Conservation (phyloP, 2,329 filamentous ascomycete species). For the Cercospora zeina region DNA sequence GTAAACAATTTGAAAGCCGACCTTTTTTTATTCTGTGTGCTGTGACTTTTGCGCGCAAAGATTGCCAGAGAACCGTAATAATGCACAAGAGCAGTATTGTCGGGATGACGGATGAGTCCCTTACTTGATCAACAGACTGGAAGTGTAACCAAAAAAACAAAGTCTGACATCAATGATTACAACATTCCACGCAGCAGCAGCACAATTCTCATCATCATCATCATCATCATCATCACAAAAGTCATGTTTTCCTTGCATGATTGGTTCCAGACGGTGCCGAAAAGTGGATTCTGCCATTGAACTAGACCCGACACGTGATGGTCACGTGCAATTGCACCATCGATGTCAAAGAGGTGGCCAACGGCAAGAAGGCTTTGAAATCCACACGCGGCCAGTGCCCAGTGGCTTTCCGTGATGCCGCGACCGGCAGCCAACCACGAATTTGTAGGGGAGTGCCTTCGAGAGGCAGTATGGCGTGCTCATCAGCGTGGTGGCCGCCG, state of each 20-base stretch:
- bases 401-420: conserved; percentile 4
- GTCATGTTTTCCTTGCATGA: not conserved
- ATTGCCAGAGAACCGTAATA: too few relatives aligned
- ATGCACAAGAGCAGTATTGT: too few relatives aligned
- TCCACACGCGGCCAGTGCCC: not conserved
- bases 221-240: too few relatives aligned
- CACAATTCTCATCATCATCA: not conserved
- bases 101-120: too few relatives aligned
- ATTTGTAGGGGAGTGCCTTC: not conserved
- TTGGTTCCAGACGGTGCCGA: not conserved
- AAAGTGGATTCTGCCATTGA: not conserved
- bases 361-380: conserved; percentile 4
- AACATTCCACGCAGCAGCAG: not conserved
- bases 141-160: not conserved
- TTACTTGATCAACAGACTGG: too few relatives aligned
- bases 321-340: conserved; percentile 5
- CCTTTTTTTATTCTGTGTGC: too few relatives aligned
- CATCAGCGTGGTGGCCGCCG: not conserved
- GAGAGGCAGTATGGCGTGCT: conserved; percentile 4
- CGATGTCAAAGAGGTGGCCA: not conserved
- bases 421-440: not conserved
- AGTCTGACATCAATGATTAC: conserved; percentile 4
- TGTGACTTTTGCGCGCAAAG: too few relatives aligned
- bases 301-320: not conserved
- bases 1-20: too few relatives aligned